Evolutionary conservation across 768 basidiomycete genomes (phyloP), one percentile per base, ranked within the genome.

Genomic region (Phaeotremella fagi): DNA sequence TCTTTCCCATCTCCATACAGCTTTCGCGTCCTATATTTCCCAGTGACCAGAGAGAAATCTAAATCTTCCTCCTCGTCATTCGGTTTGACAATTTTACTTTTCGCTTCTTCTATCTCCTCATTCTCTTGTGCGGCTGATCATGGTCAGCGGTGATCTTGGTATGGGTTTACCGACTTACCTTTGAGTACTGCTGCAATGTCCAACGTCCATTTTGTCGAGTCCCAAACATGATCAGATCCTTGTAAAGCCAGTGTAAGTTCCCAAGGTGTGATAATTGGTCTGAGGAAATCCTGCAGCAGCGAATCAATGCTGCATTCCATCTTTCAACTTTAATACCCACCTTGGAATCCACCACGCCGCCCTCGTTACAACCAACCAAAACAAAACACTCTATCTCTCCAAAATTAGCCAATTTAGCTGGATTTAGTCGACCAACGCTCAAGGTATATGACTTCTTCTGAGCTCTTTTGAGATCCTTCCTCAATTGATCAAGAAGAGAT

Each of bases 361-460:
- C 94, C 71, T 99, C 92, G 0, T 86, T 86, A 73, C 95, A 99
- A 2, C 92, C 92, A 3, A 95, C 88, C 53, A 95, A 79, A 16
- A 97, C 85, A 66, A 90, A 98, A 65, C 91, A 94, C 68, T 97
- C 94, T 45, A 99, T 85, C 72, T 97, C 92, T 66, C 87, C 81
- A 72, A 97, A 98, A 74, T 98, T 99, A 7, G 85, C 94, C 20
- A 98, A 80, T 66, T 98, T 98, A 5, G 90, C 82, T 0, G 95
- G 92, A 62, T 89, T 95, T 43, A 95, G 81, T 74, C 94, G 90
- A 31, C 95, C 94, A 0, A 99, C 92, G 48, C 84, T 87, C 61
- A 99, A 83, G 1, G 94, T 97, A 75, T 98, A 99, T 57, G 82
- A 83, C 72, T 98, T 98, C 77, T 92, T 94, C 55, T 80, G 82